Base-by-base conservation (phyloP, 2,329 filamentous ascomycete genomes). In the Alternaria metachromatica region DNA sequence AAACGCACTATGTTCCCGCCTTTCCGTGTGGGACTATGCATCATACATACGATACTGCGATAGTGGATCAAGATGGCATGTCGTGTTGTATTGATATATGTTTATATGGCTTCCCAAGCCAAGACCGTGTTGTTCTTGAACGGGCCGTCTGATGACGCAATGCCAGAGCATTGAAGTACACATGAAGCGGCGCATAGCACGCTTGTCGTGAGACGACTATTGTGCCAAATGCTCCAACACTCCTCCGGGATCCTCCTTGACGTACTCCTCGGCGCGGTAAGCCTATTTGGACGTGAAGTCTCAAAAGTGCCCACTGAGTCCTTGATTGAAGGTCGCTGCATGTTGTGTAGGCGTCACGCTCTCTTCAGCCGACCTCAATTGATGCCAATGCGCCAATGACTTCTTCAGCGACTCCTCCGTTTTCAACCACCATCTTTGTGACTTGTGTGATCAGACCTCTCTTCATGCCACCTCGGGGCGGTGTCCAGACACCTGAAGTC, bases 321-420 rank as follows among this genome's bases (percentile, higher is more conserved):
- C 30, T 43, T 54, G 43, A 28, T 55, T 45, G 12, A 28, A 54
- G 20, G 25, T 60, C 37, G 25, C 44, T 50, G 50, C 45, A 54
- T 50, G 57, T 55, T 33, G 28, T 10, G 23, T 49, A 44, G 25
- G 54, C 45, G 45, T 23, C 28, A 37, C 33, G 20, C 45, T 60
- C 18, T 55, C 49, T 72, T 77, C 75, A 78, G 7, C 75, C 76
- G 3, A 77, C 69, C 53, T 94, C 91, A 48, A 96, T 92, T 18
- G 86, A 88, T 65, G 94, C 90, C 70, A 98, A 81, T 1, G 91
- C 94, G 66, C 91, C 89, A 76, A 98, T 84, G 6, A 97, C 91
- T 79, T 97, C 95, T 69, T 94, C 90, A 5, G 91, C 93, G 26
- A 97, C 90, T 33, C 94, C 93, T 0, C 91, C 91, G 72, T 87